Conservation (phyloP, 176 grass and related monocot species). For the Ensete glaucum region DNA sequence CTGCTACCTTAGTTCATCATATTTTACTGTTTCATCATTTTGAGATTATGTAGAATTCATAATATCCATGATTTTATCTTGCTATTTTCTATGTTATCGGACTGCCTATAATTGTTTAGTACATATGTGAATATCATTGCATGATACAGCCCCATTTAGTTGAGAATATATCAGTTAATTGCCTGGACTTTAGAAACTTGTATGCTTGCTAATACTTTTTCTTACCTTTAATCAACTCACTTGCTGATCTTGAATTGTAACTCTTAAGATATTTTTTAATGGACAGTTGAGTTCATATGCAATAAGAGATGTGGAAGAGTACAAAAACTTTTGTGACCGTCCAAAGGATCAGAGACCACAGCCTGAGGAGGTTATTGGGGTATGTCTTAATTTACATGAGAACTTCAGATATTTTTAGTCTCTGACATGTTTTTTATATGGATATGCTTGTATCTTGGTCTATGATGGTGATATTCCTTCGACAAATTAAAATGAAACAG, state of each 20-base stretch:
- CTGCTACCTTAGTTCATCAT: not conserved
- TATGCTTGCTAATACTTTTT: not conserved
- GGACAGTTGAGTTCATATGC: conserved; percentile 91
- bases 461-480: not conserved
- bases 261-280: conserved; percentile 26
- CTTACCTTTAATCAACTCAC: not conserved
- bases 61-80: too few relatives aligned
- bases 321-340: conserved; percentile 91
- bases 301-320: conserved; percentile 92
- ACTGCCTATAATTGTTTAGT: not conserved
- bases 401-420: not conserved
- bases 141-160: not conserved
- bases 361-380: conserved; percentile 91
- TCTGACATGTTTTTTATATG: not conserved
- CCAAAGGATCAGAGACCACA: conserved; percentile 72
- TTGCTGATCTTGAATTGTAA: conserved; percentile 10
- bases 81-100: not conserved
- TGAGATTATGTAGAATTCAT: too few relatives aligned
- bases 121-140: not conserved
- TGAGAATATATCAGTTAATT: too few relatives aligned
- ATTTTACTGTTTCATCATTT: not conserved
- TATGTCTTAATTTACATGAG: conserved; percentile 20
- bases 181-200: too few relatives aligned
- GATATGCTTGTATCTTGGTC: not conserved
- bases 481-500: not conserved